A percentile compares a stretch with the other conserved stretches of the same genome.
Conservation (phyloP, 2,329 filamentous ascomycete species). For the Diaporthe humulicola region DNA sequence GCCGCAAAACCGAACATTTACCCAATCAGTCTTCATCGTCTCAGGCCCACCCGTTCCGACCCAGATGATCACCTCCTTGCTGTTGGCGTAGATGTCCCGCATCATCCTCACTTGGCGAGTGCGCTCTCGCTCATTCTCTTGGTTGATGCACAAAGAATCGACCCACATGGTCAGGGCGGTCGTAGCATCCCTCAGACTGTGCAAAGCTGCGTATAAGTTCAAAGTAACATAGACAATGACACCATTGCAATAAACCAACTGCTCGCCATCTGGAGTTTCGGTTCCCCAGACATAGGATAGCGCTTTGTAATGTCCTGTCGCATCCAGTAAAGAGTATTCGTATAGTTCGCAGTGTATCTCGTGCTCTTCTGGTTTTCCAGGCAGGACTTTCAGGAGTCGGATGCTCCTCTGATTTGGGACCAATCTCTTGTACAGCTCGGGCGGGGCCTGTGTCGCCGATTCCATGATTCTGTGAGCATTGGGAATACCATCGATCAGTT, state of each 20-base stretch:
- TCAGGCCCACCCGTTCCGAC: background rate
- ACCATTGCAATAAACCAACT: background rate
- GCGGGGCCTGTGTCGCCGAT: background rate
- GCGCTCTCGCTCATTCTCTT: background rate
- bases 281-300: constrained; percentile 24
- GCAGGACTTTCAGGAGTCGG: constrained; percentile 10
- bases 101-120: constrained; percentile 22
- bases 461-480: background rate
- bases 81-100: constrained; percentile 19
- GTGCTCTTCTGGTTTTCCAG: background rate
- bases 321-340: background rate
- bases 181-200: background rate
- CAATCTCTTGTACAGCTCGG: background rate
- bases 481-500: background rate
- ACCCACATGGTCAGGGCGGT: background rate
- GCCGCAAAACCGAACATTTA: background rate
- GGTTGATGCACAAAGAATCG: constrained; percentile 18
- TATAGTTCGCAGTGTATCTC: background rate
- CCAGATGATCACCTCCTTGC: constrained; percentile 30
- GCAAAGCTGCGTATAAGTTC: constrained; percentile 17
- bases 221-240: background rate
- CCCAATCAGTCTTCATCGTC: background rate
- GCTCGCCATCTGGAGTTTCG: background rate
- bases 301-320: background rate
- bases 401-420: background rate